Percentiles rank a stretch among this genome's conserved stretches.
phyloP scores from a whole-genome alignment of 306 rosid genomes.

The Calophaca sinica region DNA sequence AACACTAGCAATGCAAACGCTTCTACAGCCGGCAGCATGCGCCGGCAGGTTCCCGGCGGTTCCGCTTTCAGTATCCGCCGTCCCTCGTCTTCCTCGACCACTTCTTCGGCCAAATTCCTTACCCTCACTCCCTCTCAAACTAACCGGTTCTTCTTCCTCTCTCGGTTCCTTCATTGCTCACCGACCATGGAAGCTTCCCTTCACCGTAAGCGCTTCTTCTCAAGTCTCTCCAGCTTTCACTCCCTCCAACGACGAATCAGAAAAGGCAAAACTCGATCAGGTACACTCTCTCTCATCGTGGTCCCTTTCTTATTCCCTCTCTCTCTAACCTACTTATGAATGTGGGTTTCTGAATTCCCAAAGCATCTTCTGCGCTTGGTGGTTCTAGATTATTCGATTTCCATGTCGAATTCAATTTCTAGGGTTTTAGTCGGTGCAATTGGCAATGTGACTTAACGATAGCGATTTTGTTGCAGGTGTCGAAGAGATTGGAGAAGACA shows the following conservation, averaged over 20 bases:
- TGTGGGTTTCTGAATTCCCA: neutral
- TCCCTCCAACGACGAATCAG: constrained; percentile 67
- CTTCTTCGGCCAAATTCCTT: constrained; percentile 45
- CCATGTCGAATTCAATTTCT: constrained; percentile 18
- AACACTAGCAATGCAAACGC: constrained; percentile 67
- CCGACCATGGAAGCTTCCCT: constrained; percentile 48
- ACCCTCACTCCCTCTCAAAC: constrained; percentile 41
- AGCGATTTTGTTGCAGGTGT: constrained; percentile 59
- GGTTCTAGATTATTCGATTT: constrained; percentile 29
- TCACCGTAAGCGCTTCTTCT: constrained; percentile 53
- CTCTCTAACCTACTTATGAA: neutral
- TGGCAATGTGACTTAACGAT: constrained; percentile 21
- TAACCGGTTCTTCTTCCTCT: constrained; percentile 41
- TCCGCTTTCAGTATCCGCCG: constrained; percentile 34
- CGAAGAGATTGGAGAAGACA: constrained; percentile 87
- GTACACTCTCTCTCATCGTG: constrained; percentile 43
- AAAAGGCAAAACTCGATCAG: constrained; percentile 85
- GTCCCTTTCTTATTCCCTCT: neutral
- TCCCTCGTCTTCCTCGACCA: constrained; percentile 39
- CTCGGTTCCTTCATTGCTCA: constrained; percentile 34
- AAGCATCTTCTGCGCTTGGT: neutral
- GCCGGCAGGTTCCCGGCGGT: constrained; percentile 53
- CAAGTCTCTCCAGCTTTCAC: constrained; percentile 59
- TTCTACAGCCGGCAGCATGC: constrained; percentile 64
- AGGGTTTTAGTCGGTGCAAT: constrained; percentile 27